Evolutionary conservation across 306 rosid genomes (phyloP), one percentile per base, ranked within the genome.

Genomic region (Vigna radiata): DNA sequence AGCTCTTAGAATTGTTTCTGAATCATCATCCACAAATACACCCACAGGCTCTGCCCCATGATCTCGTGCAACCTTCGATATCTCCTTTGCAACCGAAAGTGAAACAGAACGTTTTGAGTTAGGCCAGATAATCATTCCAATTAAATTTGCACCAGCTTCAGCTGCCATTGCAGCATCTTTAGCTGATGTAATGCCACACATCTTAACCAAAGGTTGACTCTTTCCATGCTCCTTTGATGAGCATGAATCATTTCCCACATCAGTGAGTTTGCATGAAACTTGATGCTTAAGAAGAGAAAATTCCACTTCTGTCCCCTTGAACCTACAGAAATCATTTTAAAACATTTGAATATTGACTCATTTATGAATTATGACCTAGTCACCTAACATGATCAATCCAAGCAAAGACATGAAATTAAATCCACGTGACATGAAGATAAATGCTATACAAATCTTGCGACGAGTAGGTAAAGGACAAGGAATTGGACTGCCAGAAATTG

Each of bases 121-220:
- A 60, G 99, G 94, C 97, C 97, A 95, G 70, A 92, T 54, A 47
- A 95, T 92, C 97, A 95, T 92, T 79, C 99, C 97, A 82, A 95
- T 89, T 44, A 95, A 89, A 86, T 95, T 83, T 68, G 96, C 97
- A 72, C 99, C 97, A 75, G 99, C 95, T 86, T 90, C 94, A n/a
- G 96, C 91, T 44, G 97, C 99, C 90, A 89, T 64, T 36, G 92
- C 94, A 55, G 96, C 97, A 89, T 95, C 99, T 81, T 83, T 87
- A 41, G 93, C 90, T 46, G 97, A 90, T 77, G 99, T 89, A 58
- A 95, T 87, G 46, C 99, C 97, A 5, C 98, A 94, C 98, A 95
- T 95, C 90, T 92, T 95, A 81, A 90, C 93, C 75, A 89, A 85
- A 70, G 89, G 90, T 67, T 79, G 73, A 41, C 73, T 64, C 88